phyloP scores from a whole-genome alignment of 2,329 filamentous ascomycete species.

The Paraconiothyrium sp. region DNA sequence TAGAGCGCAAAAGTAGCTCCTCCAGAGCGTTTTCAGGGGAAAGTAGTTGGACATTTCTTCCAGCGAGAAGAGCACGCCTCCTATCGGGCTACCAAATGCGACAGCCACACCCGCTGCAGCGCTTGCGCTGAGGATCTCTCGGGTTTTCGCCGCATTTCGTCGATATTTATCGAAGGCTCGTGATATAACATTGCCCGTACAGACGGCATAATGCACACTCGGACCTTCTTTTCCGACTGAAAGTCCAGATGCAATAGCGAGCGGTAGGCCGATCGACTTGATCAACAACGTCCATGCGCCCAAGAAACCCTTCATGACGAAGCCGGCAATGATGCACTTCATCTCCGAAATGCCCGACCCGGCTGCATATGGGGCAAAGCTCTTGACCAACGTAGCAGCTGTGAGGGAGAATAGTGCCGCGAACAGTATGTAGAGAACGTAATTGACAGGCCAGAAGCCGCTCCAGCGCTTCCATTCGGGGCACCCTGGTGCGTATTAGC shows the following conservation, averaged over 20 bases:
- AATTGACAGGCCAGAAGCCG: slow-evolving; percentile 79
- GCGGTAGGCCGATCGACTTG: slow-evolving; percentile 88
- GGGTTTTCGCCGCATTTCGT: slow-evolving; percentile 89
- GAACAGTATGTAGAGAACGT: slow-evolving; percentile 86
- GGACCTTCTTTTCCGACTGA: slow-evolving; percentile 97
- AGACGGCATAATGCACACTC: slow-evolving; percentile 98
- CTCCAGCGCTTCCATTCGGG: slow-evolving; percentile 91
- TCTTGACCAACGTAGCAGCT: slow-evolving; percentile 84
- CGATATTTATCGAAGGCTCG: slow-evolving; percentile 92
- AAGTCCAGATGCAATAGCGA: slow-evolving; percentile 92
- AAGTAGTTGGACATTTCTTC: slow-evolving; percentile 99
- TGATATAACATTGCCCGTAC: slow-evolving; percentile 95
- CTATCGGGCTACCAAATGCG: slow-evolving; percentile 96
- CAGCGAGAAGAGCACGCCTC: slow-evolving; percentile 93
- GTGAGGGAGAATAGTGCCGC: slow-evolving; percentile 84
- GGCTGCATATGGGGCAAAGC: slow-evolving; percentile 93
- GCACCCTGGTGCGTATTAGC: slow-evolving; percentile 68
- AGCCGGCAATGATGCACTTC: slow-evolving; percentile 98
- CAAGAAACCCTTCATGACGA: slow-evolving; percentile 98
- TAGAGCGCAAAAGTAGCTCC: slow-evolving; percentile 96
- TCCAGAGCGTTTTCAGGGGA: slow-evolving; percentile 95
- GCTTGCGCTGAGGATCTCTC: slow-evolving; percentile 93
- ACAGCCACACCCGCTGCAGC: slow-evolving; percentile 95
- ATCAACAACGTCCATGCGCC: slow-evolving; percentile 91
- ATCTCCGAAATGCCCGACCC: slow-evolving; percentile 98